phyloP scores from a whole-genome alignment of 2,329 filamentous ascomycete genomes.

The Kalaharituber pfeilii region DNA sequence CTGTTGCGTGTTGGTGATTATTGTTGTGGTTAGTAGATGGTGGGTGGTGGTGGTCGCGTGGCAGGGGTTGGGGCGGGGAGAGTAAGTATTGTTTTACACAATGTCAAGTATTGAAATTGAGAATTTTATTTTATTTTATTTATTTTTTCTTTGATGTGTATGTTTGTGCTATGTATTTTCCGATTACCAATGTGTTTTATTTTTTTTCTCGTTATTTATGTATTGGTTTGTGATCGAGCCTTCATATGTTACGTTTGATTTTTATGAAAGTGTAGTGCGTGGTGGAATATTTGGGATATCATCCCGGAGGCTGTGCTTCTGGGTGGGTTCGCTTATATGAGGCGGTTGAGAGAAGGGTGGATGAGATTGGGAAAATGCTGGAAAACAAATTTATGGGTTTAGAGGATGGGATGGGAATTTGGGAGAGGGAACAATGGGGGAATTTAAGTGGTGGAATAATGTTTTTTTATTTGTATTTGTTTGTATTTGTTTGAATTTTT shows the following conservation, averaged over 20 bases:
- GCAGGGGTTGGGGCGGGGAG: too few species aligned
- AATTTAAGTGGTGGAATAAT: not conserved
- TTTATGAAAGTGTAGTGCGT: too few species aligned
- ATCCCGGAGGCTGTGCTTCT: too few species aligned
- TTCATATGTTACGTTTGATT: not conserved
- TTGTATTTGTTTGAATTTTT: not conserved
- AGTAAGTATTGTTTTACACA: too few species aligned
- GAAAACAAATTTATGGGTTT: not conserved
- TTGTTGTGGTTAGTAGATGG: too few species aligned
- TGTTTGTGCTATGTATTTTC: not conserved
- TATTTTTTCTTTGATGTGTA: not conserved
- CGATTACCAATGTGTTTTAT: constrained; percentile 1
- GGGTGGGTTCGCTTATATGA: too few species aligned
- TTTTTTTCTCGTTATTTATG: not conserved
- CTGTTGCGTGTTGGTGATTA: too few species aligned
- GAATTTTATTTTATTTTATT: not conserved
- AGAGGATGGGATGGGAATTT: not conserved
- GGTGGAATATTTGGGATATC: too few species aligned
- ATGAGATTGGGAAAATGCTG: not conserved
- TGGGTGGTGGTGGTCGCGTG: too few species aligned
- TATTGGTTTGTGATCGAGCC: not conserved
- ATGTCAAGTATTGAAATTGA: too few species aligned
- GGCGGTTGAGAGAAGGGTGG: not conserved
- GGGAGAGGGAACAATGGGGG: not conserved
- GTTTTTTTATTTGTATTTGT: not conserved